Percentiles rank a stretch among this genome's conserved stretches.
phyloP scores from a whole-genome alignment of 2,329 filamentous ascomycete genomes.

The Fusarium sp. region DNA sequence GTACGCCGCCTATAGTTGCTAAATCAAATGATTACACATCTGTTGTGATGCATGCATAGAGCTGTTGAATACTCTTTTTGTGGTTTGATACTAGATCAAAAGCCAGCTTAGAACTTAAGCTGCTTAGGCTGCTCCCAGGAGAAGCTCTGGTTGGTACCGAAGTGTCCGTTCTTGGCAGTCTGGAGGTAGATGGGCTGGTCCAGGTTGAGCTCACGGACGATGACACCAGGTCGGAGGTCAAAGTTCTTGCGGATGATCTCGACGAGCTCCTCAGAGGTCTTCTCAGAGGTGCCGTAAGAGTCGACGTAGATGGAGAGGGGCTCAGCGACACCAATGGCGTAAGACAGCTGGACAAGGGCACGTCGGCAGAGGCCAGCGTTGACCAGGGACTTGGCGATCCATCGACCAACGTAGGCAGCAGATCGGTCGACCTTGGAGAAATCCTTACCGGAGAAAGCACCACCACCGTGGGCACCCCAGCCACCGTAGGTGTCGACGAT shows the following conservation, averaged over 20 bases:
- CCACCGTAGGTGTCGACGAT: constrained; percentile 99
- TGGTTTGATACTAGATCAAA: constrained; percentile 27
- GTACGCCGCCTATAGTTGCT: constrained; percentile 56
- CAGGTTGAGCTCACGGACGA: constrained; percentile 96
- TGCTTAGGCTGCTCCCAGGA: constrained; percentile 98
- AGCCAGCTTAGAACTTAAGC: constrained; percentile 81
- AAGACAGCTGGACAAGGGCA: constrained; percentile 96
- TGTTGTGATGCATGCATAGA: constrained; percentile 50
- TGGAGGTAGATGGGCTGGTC: constrained; percentile 97
- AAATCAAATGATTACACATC: constrained; percentile 55
- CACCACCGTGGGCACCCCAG: constrained; percentile 99
- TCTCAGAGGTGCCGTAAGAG: constrained; percentile 93
- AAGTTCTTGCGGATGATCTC: constrained; percentile 96
- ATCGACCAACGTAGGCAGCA: constrained; percentile 95
- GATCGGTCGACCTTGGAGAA: constrained; percentile 99
- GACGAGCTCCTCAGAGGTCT: constrained; percentile 92
- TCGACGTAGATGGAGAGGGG: constrained; percentile 98
- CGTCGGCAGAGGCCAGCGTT: constrained; percentile 89
- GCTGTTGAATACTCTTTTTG: constrained; percentile 57
- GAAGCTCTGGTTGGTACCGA: constrained; percentile 96
- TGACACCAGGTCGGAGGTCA: constrained; percentile 96
- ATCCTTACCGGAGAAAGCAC: constrained; percentile 99
- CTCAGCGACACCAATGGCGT: constrained; percentile 98
- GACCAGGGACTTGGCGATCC: constrained; percentile 99
- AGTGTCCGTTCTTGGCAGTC: constrained; percentile 99